Conservation (phyloP, 2,329 filamentous ascomycete genomes). For the Chaetomium sp. region DNA sequence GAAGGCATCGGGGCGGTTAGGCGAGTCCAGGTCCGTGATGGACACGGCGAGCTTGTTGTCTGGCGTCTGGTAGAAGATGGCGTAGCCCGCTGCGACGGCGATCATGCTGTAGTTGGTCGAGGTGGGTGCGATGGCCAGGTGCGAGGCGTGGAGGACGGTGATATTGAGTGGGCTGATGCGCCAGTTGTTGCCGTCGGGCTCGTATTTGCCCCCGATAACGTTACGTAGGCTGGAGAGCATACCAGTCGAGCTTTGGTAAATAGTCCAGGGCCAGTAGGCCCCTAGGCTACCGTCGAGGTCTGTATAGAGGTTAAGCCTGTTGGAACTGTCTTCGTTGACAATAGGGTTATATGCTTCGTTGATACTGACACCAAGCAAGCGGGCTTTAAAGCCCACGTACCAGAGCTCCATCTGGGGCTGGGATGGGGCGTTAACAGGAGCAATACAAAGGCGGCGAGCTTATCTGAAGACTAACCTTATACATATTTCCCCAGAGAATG, state of each 20-base stretch:
- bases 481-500: constrained; percentile 13
- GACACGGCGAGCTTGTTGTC: constrained; percentile 1
- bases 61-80: constrained; percentile 25
- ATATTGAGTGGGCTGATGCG: constrained; percentile 8
- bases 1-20: constrained; percentile 7
- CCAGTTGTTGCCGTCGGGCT: constrained; percentile 3
- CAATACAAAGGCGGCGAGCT: neutral
- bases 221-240: too few relatives aligned
- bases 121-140: constrained; percentile 27
- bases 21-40: constrained; percentile 12
- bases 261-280: too few relatives aligned
- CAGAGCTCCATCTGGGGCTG: constrained; percentile 30
- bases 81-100: constrained; percentile 27
- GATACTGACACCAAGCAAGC: too few relatives aligned
- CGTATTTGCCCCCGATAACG: too few relatives aligned
- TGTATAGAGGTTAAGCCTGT: too few relatives aligned
- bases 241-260: too few relatives aligned
- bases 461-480: constrained; percentile 4
- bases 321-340: too few relatives aligned
- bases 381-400: constrained; percentile 21
- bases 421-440: neutral
- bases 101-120: constrained; percentile 22
- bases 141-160: constrained; percentile 1
- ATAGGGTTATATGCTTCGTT: too few relatives aligned
- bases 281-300: too few relatives aligned